Conservation (phyloP, 768 basidiomycete genomes). For the Rhodocollybia butyracea region DNA sequence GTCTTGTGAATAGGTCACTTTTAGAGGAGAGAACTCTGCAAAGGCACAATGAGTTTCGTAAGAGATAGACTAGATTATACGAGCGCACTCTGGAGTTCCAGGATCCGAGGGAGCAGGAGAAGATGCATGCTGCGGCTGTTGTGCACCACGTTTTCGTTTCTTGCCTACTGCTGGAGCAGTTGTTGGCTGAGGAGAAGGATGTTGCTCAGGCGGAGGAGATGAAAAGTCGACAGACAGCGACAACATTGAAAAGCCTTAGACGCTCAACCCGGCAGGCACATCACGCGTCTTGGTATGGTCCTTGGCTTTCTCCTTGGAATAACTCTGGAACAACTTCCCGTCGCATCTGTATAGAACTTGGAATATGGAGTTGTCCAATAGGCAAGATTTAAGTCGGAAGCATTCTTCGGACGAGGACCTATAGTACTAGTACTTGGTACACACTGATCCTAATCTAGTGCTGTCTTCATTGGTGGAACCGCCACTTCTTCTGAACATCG, state of each 20-base stretch:
- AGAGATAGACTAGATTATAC: slow-evolving; percentile 1
- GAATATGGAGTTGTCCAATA: too few relatives aligned
- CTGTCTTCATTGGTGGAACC: too few relatives aligned
- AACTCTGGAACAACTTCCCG: too few relatives aligned
- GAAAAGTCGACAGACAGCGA: slow-evolving; percentile 31
- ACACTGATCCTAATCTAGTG: too few relatives aligned
- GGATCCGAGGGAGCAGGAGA: slow-evolving; percentile 63
- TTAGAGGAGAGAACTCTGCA: slow-evolving; percentile 58
- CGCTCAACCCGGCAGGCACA: too few relatives aligned
- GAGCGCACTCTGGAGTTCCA: slow-evolving; percentile 36
- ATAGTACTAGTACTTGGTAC: too few relatives aligned
- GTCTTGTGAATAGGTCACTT: slow-evolving; percentile 66
- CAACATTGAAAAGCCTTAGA: not conserved
- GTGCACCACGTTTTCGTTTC: slow-evolving; percentile 57
- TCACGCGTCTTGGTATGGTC: too few relatives aligned
- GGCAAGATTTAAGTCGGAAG: too few relatives aligned
- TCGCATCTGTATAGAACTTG: too few relatives aligned
- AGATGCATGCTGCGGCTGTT: slow-evolving; percentile 27
- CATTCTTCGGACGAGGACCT: too few relatives aligned
- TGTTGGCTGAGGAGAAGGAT: slow-evolving; percentile 2
- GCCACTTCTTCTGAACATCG: too few relatives aligned
- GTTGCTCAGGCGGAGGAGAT: slow-evolving; percentile 24
- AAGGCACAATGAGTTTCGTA: slow-evolving; percentile 5
- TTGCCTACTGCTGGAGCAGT: slow-evolving; percentile 30
- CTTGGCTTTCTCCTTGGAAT: too few relatives aligned